Base-by-base conservation (phyloP, 371 early-diverging fungal genomes). In the Haplosporangium sp. region DNA sequence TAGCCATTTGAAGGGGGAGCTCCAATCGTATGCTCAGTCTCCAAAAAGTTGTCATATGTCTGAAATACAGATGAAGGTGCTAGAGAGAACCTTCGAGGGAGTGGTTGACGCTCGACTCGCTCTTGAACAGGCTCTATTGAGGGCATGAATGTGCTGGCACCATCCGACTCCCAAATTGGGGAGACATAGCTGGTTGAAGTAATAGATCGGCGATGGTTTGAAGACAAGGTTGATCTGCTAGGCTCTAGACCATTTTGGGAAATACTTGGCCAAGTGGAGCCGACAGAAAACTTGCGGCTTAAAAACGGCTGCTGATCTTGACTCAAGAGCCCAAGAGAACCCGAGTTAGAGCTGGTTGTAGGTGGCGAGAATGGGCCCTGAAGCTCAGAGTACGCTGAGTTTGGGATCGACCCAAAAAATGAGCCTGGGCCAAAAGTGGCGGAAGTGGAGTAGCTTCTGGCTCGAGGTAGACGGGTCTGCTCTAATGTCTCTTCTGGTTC, bases 31-130 rank as follows among this genome's bases (percentile, higher is more conserved):
- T 71, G 64, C 35, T 64, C 71, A 11, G 65, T 58, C 39, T 81
- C 81, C 39, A 74, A 44, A 47, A 68, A 81, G 13, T 50, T 71
- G 44, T 74, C 72, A 58, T 81, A 81, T 2, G 63, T 52, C 35
- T 74, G 81, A 53, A 68, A 71, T 27, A 68, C 75, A 35, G 81
- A 81, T 11, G 81, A 81, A 35, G 75, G 81, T 5, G 81, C 81
- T 11, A 81, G 34, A 11, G 81, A 81, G 50, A 65, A 81, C 27
- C 81, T 67, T 35, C 81, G 58, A 7, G 69, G 38, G 11, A 63
- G 17, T 1, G 72, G 81, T 47, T 74, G 74, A n/a, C 69, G 74
- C 40, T 79, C 74, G 4, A 65, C 44, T 39, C 53, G 62, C 39
- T 74, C 81, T 9, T 47, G 27, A n/a, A 17, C 38, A 13, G 60